Percentiles rank a stretch among this genome's conserved stretches.
Evolutionary conservation across 106 monocot species (phyloP).

Genomic region (Acorus calamus): DNA sequence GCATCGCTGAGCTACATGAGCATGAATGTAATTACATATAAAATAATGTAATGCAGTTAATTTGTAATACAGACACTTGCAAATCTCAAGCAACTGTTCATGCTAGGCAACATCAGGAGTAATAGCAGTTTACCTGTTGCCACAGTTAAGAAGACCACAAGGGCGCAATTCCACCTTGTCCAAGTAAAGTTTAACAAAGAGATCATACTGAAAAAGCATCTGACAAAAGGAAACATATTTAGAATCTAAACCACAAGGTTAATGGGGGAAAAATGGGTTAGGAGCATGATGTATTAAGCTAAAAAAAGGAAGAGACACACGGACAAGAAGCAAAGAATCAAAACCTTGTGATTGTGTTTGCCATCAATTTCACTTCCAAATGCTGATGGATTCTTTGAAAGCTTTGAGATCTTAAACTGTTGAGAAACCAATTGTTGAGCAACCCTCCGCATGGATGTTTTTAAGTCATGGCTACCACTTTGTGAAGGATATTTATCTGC

Average conservation of each 20-base stretch:
- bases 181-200: constrained; percentile 67
- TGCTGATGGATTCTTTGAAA: constrained; percentile 21
- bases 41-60: no score
- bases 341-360: constrained; percentile 5
- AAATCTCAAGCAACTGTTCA: no score
- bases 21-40: no score
- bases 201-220: constrained; percentile 68
- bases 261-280: no score
- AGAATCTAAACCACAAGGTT: no score
- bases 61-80: no score
- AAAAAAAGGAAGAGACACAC: no score
- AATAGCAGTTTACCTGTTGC: constrained; percentile 59
- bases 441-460: constrained; percentile 31
- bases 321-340: no score
- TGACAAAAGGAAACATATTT: constrained; percentile 11
- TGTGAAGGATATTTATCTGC: constrained; percentile 2
- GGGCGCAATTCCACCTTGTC: constrained; percentile 68
- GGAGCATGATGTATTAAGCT: no score
- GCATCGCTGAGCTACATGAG: no score
- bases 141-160: constrained; percentile 75
- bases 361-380: constrained; percentile 13
- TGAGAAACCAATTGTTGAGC: constrained; percentile 1
- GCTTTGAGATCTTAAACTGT: constrained; percentile 21
- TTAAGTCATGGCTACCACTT: constrained; percentile 20
- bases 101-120: no score